Evolutionary conservation across 2,329 filamentous ascomycete genomes (phyloP), one percentile per base, ranked within the genome.

Genomic region (Aspergillus sp.): DNA sequence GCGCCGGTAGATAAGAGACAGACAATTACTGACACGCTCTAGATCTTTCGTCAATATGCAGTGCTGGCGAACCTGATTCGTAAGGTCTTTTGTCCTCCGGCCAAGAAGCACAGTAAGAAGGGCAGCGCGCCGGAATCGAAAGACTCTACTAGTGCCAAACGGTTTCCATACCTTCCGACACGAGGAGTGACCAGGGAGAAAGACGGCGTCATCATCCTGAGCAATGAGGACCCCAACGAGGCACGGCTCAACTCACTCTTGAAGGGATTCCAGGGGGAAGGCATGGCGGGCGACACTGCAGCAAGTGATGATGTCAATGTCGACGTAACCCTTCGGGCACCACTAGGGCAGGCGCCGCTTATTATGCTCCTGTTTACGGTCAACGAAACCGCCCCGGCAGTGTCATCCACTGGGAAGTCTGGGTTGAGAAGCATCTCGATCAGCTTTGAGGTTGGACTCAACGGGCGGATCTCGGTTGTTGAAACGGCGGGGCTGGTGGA

Each of bases 191-290:
- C 41, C n/a, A 36, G 35, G 6, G 39, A 38, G 15, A 31, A 41
- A 10, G 35, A 47, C 29, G 44, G 40, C 5, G 25, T 49, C 15
- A 48, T 47, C 11, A 39, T 47, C 1, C 32, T 60, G 24, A 64
- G 72, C 42, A 61, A 72, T 33, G 48, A 57, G 15, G 53, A 62
- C 24, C 48, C 53, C 3, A 55, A 53, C 13, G 49, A 60, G 11
- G 63, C 66, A 1, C 80, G 82, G 49, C 72, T 77, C 36, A 61
- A 68, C 13, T 67, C 66, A 8, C 66, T 89, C 12, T 64, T 64
- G 15, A 41, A 43, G 14, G 39, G 36, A 2, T 32, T 33, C 19
- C 19, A 35, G 31, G 33, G 29, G 15, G 33, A 31, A 11, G 26
- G 14, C 19, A 14, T 26, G 26, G 29, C 32, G 25, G 24, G 27